phyloP scores from a whole-genome alignment of 495 filamentous ascomycete genomes.

The Cenococcum geophilum region DNA sequence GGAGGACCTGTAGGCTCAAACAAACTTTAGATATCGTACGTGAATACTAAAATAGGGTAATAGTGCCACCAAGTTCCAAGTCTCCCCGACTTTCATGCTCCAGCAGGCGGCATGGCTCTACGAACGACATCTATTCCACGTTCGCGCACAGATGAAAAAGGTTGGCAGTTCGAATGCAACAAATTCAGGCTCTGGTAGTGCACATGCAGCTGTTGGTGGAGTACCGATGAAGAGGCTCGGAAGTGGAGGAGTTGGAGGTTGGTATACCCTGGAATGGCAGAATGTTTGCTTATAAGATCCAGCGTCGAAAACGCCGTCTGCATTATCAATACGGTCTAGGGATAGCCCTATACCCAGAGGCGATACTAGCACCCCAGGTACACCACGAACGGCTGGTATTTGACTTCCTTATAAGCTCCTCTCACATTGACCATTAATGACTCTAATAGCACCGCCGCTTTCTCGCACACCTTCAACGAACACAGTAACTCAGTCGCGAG shows the following conservation, averaged over 20 bases:
- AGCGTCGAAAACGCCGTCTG: conserved; percentile 54
- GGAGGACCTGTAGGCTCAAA: conserved; percentile 63
- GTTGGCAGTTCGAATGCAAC: conserved; percentile 51
- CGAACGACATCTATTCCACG: conserved; percentile 80
- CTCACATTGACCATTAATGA: conserved; percentile 9
- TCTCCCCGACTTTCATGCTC: conserved; percentile 79
- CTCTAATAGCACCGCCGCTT: conserved; percentile 26
- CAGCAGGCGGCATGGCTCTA: conserved; percentile 95
- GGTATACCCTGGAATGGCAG: neutral
- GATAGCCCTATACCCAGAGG: conserved; percentile 52
- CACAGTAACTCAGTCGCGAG: conserved; percentile 42
- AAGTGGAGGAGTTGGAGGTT: conserved; percentile 47
- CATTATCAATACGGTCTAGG: conserved; percentile 56
- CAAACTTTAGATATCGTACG: neutral
- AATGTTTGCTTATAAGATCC: conserved; percentile 12
- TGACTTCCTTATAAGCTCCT: neutral
- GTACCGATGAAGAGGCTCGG: conserved; percentile 54
- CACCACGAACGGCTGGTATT: conserved; percentile 34
- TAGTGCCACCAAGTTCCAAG: conserved; percentile 60
- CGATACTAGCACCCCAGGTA: conserved; percentile 40
- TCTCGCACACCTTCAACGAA: conserved; percentile 45
- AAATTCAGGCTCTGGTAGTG: conserved; percentile 42
- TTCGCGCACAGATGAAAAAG: conserved; percentile 84
- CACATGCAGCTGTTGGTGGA: conserved; percentile 39
- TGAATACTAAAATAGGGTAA: conserved; percentile 4